Evolutionary conservation across 2,329 filamentous ascomycete species (phyloP).

Genomic region (Epicoccum sorghinum): DNA sequence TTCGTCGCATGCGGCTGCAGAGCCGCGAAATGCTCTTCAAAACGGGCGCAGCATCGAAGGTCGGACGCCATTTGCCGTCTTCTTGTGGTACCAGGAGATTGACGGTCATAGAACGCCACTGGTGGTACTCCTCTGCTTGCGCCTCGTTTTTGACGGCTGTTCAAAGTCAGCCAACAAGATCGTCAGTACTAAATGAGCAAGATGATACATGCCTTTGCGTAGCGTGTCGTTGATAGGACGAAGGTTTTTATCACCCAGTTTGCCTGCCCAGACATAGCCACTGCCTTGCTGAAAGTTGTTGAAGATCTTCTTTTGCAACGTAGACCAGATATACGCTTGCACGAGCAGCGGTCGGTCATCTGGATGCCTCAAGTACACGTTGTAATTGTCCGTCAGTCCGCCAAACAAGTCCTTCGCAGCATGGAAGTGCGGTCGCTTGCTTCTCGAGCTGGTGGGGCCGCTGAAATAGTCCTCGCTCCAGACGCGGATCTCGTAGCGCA

Average conservation of each 20-base stretch:
- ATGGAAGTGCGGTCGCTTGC: conserved; percentile 41
- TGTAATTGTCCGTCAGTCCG: conserved; percentile 43
- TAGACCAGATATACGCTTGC: conserved; percentile 46
- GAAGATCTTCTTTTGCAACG: conserved; percentile 46
- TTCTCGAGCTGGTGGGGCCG: conserved; percentile 33
- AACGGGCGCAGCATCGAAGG: conserved; percentile 43
- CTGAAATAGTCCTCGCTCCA: conserved; percentile 47
- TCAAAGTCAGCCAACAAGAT: conserved; percentile 10
- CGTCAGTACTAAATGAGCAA: not conserved
- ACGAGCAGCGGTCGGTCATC: conserved; percentile 43
- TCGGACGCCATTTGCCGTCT: conserved; percentile 45
- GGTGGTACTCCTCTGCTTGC: conserved; percentile 45
- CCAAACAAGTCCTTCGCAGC: conserved; percentile 42
- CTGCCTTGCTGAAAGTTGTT: conserved; percentile 43
- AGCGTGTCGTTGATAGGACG: conserved; percentile 46
- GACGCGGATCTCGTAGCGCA: conserved; percentile 43
- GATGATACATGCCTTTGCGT: conserved; percentile 36
- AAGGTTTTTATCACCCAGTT: conserved; percentile 45
- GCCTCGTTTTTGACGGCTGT: conserved; percentile 46
- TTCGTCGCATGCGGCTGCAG: conserved; percentile 36
- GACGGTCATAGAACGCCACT: conserved; percentile 44
- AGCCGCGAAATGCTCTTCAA: conserved; percentile 43
- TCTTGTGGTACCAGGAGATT: conserved; percentile 46
- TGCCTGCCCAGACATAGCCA: conserved; percentile 47
- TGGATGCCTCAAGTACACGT: conserved; percentile 39